These are phyloP conservation scores for Daucus carota DNA, from an alignment of 129 eudicot species.

Conservation along the genomic window DH1_v3.0 NC_030384.2:43924001-43924500, in stretches of 20 bases:
- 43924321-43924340: not conserved
- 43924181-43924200: not conserved
- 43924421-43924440: slow-evolving; percentile 92
- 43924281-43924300: not conserved
- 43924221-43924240: not conserved
- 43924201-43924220: not conserved
- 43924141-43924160: not conserved
- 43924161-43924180: not conserved
- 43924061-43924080: not conserved
- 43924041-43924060: not conserved
- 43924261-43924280: not conserved
- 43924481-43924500: slow-evolving; percentile 72
- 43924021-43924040: not conserved
- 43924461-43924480: slow-evolving; percentile 69
- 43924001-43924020: not conserved
- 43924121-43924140: not conserved
- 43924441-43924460: slow-evolving; percentile 95
- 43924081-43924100: not conserved
- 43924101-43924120: not conserved
- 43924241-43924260: not conserved
- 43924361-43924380: slow-evolving; percentile 98
- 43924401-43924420: slow-evolving; percentile 98
- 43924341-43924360: slow-evolving; percentile 63
- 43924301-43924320: no score
- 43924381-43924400: slow-evolving; percentile 96